Conservation (phyloP, 441 rosid genomes). For the Monsonia emarginata region DNA sequence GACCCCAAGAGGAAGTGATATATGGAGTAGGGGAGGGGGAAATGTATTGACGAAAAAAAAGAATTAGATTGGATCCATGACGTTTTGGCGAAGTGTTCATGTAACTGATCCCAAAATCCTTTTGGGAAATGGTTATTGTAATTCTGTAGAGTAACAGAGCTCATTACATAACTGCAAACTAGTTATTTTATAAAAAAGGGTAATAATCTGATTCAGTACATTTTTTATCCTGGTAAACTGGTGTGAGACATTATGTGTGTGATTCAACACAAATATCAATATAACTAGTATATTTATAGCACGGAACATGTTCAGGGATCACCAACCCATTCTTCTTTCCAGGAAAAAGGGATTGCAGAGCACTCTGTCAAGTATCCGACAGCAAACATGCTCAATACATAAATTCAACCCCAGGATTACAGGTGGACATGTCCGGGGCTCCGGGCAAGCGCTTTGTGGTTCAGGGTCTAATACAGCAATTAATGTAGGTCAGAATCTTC, state of each 20-base stretch:
- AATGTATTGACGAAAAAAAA: no score
- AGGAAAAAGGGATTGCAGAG: not conserved
- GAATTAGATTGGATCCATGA: no score
- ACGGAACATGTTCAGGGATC: not conserved
- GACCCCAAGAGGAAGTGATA: no score
- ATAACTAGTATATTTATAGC: no score
- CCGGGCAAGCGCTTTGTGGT: not conserved
- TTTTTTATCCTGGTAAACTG: not conserved
- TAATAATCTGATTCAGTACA: no score
- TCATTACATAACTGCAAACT: no score
- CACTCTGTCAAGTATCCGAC: not conserved
- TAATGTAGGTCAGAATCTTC: slow-evolving; percentile 69
- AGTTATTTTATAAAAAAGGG: no score
- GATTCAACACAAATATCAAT: not conserved
- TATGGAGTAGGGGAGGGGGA: no score
- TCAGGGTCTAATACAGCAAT: slow-evolving; percentile 66
- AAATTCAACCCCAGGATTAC: not conserved
- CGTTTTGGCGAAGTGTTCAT: no score
- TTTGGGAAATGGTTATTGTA: no score
- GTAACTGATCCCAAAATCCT: no score
- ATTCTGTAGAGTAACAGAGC: no score
- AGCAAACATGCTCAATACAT: not conserved
- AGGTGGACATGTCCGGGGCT: not conserved
- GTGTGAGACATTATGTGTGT: not conserved
- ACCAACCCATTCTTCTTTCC: not conserved